Base-by-base conservation (phyloP, 352 stramenopile genomes). In the Globisporangium orthogonon region DNA sequence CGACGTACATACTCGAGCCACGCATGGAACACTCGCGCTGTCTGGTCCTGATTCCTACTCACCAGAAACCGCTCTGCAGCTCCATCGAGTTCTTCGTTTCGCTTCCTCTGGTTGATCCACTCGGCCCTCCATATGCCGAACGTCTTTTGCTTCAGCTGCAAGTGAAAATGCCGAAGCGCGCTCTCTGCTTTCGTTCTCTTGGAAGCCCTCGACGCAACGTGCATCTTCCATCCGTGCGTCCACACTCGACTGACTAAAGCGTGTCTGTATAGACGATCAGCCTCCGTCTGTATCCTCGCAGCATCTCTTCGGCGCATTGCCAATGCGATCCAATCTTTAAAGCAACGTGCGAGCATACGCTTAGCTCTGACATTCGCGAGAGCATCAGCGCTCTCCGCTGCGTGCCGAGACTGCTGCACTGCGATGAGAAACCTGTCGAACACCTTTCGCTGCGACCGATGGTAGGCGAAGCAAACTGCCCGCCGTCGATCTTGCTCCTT, bases 391-490 rank as follows among this genome's bases (percentile, higher is more conserved):
- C 28, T 18, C 4, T 11, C 41, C 17, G 41, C 29, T 43, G 40
- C n/a, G 18, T 9, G 18, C 23, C 40, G 59, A 14, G 28, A 9
- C 4, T 56, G 59, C 4, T 41, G 40, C 1, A 30, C 14, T 13
- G 52, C 45, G 33, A n/a, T 0, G 29, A 52, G 7, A n/a, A 65
- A 60, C 6, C 52, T 17, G 6, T 30, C 28, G 18, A 60, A 60
- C 2, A 15, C 39, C 49, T n/a, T 30, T 10, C 48, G n/a, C 35
- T 65, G 43, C 28, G 58, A 23, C 2, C 35, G 33, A 7, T 17
- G 40, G 40, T 66, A 65, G 5, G 28, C 18, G 58, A 64, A 63
- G 17, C 56, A 55, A 17, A 60, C 48, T 28, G 60, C 60, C 3
- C 50, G 41, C 1, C 60, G 49, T 7, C 60, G 60, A 28, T 45